These are phyloP conservation scores for Teunomyces atbi DNA, from an alignment of 805 yeast genomes.

Conservation along the genomic window DNA sequence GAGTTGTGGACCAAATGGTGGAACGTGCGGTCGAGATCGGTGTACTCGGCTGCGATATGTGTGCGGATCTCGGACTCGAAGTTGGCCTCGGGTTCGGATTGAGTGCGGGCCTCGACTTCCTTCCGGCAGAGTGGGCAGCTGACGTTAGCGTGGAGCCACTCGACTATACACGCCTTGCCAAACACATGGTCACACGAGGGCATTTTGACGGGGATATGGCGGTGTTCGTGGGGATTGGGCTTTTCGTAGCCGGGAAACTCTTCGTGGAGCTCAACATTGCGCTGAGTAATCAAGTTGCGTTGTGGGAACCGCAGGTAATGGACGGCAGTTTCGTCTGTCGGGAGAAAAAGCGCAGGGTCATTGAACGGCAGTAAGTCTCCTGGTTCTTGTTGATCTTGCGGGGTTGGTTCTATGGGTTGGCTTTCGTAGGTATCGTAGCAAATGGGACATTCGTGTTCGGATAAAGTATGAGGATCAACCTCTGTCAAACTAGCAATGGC, in stretches of 20 bases:
- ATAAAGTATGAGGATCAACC: slow-evolving; percentile 17
- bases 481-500: slow-evolving; percentile 35
- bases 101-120: slow-evolving; percentile 29
- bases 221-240: slow-evolving; percentile 12
- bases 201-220: slow-evolving; percentile 38
- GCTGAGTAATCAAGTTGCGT: slow-evolving; percentile 20
- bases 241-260: slow-evolving; percentile 26
- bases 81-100: slow-evolving; percentile 11
- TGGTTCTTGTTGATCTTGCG: background rate
- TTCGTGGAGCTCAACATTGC: slow-evolving; percentile 19
- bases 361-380: slow-evolving; percentile 14
- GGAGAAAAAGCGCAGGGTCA: slow-evolving; percentile 35
- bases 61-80: slow-evolving; percentile 10
- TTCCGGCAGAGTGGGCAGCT: slow-evolving; percentile 44
- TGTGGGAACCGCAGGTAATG: slow-evolving; percentile 28
- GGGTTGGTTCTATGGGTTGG: background rate
- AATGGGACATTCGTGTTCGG: slow-evolving; percentile 35
- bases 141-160: slow-evolving; percentile 39
- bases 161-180: slow-evolving; percentile 40
- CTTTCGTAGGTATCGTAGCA: slow-evolving; percentile 37
- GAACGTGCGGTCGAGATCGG: slow-evolving; percentile 16
- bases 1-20: slow-evolving; percentile 26
- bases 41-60: slow-evolving; percentile 15
- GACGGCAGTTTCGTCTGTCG: slow-evolving; percentile 25
- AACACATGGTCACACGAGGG: slow-evolving; percentile 43